Evolutionary conservation across 805 yeast genomes (phyloP), one percentile per base, ranked within the genome.

Genomic region (Wickerhamiella kurtzmanii): DNA sequence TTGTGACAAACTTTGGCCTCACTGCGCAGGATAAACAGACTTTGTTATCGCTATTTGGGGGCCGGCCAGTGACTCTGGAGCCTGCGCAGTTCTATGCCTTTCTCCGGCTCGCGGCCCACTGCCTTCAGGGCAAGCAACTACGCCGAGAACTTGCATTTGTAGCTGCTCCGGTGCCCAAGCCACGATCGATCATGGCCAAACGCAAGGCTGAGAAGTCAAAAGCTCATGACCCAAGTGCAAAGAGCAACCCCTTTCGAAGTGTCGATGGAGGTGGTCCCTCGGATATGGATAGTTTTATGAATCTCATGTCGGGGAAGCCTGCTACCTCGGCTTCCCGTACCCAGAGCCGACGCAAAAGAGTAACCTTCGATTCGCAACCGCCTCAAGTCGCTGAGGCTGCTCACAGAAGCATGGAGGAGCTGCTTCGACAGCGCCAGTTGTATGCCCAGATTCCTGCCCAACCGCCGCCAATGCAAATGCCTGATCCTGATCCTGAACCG

Each of bases 41-140:
- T 48, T 60, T 67, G 35, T 43, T 56, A 35, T 51, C 50, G 17
- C 48, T 64, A 35, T 61, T 66, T 37, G 64, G 59, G 35, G 54
- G 49, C 38, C 58, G 57, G 9, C 50, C 72, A 32, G 70, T 70
- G 47, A 73, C 82, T 2, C 70, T 89, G 47, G 87, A 85, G 56
- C 79, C 87, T 46, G 94, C 95, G 4, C 94, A 87, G 61, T 89
- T 92, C 64, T 92, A 83, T 66, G 95, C 95, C 0, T 72, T 86
- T 35, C 61, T 89, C 46, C 71, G 98, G 56, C 72, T 92, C 18
- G 72, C 87, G 13, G 75, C 94, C 17, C 95, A 85, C 61, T 69
- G 80, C 0, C 62, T 84, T 16, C 63, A 64, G 45, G 68, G 69
- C 41, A 63, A 67, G 19, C 64, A 78, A 58, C 73, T 85, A 35